Percentiles rank a stretch among this genome's conserved stretches.
Evolutionary conservation across 2,329 filamentous ascomycete genomes (phyloP).

Genomic region (Stagonosporopsis vannaccii): DNA sequence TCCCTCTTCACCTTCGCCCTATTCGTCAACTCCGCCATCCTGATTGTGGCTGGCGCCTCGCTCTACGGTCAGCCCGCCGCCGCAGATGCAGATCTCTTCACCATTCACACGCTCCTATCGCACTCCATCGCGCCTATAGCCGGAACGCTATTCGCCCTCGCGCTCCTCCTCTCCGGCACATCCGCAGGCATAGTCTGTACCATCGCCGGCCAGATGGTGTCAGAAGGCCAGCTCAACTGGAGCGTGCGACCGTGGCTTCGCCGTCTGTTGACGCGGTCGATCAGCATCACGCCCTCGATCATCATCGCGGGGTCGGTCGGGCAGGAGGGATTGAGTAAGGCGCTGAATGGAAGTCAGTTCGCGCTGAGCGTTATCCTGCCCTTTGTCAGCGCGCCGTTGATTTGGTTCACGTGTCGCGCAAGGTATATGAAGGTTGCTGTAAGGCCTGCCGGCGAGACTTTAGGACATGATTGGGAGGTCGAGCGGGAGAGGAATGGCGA

Average conservation of each 20-base stretch:
- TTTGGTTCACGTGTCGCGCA: constrained; percentile 82
- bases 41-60: constrained; percentile 81
- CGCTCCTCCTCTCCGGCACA: constrained; percentile 79
- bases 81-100: constrained; percentile 77
- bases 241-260: constrained; percentile 78
- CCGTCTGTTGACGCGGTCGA: constrained; percentile 76
- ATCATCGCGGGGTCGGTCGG: constrained; percentile 84
- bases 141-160: constrained; percentile 83
- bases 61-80: constrained; percentile 69
- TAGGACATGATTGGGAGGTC: no score
- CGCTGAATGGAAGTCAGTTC: constrained; percentile 79
- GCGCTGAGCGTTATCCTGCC: constrained; percentile 79
- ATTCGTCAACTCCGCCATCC: constrained; percentile 83
- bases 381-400: constrained; percentile 81
- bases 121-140: constrained; percentile 74
- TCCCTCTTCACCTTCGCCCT: constrained; percentile 83
- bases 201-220: constrained; percentile 88
- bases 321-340: constrained; percentile 70
- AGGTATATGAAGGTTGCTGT: constrained; percentile 78
- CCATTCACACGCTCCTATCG: constrained; percentile 77
- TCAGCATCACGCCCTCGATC: constrained; percentile 83
- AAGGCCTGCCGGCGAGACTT: not conserved
- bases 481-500: constrained; percentile 6
- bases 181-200: constrained; percentile 88
- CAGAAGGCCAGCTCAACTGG: constrained; percentile 82